These are phyloP conservation scores for Fusarium compactum DNA, from an alignment of 2,329 filamentous ascomycete species.

Conservation along the genomic window DNA sequence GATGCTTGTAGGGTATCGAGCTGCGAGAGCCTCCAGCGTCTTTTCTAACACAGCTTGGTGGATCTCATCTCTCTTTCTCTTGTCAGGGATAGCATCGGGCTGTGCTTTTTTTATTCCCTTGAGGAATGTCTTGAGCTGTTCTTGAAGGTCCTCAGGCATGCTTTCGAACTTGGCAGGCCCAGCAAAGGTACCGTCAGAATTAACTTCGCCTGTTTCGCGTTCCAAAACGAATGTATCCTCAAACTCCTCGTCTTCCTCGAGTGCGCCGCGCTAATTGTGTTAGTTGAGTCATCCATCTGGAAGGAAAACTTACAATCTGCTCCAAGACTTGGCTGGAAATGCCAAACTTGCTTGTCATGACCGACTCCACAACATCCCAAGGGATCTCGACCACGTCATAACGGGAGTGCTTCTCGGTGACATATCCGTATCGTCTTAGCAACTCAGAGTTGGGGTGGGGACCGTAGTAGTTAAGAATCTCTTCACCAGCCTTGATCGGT, in stretches of 20 bases:
- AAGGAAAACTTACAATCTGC: slow-evolving; percentile 54
- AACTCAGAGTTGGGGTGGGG: slow-evolving; percentile 85
- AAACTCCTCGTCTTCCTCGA: slow-evolving; percentile 75
- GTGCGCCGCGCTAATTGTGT: slow-evolving; percentile 52
- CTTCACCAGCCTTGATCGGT: slow-evolving; percentile 75
- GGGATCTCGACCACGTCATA: slow-evolving; percentile 88
- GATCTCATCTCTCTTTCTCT: slow-evolving; percentile 62
- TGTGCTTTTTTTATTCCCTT: slow-evolving; percentile 62
- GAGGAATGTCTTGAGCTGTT: slow-evolving; percentile 64
- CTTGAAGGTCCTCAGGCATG: slow-evolving; percentile 64
- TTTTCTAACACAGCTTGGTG: slow-evolving; percentile 56
- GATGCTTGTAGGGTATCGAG: slow-evolving; percentile 58
- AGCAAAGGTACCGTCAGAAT: slow-evolving; percentile 60
- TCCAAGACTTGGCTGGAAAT: slow-evolving; percentile 55
- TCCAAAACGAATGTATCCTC: slow-evolving; percentile 82
- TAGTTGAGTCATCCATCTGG: slow-evolving; percentile 26
- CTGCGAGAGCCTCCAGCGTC: slow-evolving; percentile 54
- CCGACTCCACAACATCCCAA: slow-evolving; percentile 67
- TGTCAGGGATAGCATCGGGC: slow-evolving; percentile 59
- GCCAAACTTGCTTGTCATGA: slow-evolving; percentile 56
- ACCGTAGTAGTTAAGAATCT: slow-evolving; percentile 92
- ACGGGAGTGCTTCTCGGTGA: slow-evolving; percentile 79
- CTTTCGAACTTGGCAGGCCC: slow-evolving; percentile 54
- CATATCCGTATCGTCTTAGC: slow-evolving; percentile 86
- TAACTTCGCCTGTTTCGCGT: slow-evolving; percentile 64